Percentiles rank a stretch among this genome's conserved stretches.
phyloP scores from a whole-genome alignment of 1,284 basidiomycete species.

The Jaminaea rosea region DNA sequence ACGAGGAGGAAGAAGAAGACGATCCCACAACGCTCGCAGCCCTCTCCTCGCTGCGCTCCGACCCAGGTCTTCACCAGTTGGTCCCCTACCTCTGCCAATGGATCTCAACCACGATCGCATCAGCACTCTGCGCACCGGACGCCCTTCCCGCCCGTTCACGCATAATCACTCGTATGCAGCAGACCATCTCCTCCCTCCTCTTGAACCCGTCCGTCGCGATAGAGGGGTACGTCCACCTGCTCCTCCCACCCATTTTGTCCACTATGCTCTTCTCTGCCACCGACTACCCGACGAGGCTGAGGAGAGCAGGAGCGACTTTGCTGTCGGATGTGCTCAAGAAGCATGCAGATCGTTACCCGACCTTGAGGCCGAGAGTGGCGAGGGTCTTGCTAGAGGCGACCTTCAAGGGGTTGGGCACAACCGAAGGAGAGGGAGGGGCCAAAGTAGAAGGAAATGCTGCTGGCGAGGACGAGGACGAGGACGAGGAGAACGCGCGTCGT shows the following conservation, averaged over 20 bases:
- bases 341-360: slow-evolving; percentile 60
- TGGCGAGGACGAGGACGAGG: slow-evolving; percentile 7
- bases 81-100: slow-evolving; percentile 90
- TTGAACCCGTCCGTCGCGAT: slow-evolving; percentile 75
- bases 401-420: slow-evolving; percentile 6
- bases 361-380: slow-evolving; percentile 75
- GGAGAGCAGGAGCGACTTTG: slow-evolving; percentile 56
- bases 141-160: slow-evolving; percentile 5
- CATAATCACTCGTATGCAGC: slow-evolving; percentile 33
- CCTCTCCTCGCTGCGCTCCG: slow-evolving; percentile 73
- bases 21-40: slow-evolving; percentile 55
- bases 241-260: slow-evolving; percentile 83
- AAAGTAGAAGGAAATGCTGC: slow-evolving; percentile 16
- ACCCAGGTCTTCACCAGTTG: slow-evolving; percentile 87
- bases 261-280: slow-evolving; percentile 69
- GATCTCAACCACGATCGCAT: slow-evolving; percentile 64
- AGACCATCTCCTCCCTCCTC: slow-evolving; percentile 35
- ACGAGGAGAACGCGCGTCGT: slow-evolving; percentile 2
- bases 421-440: not conserved
- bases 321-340: slow-evolving; percentile 64
- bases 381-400: slow-evolving; percentile 73
- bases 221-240: slow-evolving; percentile 93
- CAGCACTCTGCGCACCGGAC: slow-evolving; percentile 8
- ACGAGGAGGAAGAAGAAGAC: slow-evolving; percentile 4
- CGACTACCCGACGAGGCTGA: slow-evolving; percentile 15